These are phyloP conservation scores for Aspergillus amoenus DNA, from an alignment of 2,329 filamentous ascomycete genomes.

Conservation along the genomic window DNA sequence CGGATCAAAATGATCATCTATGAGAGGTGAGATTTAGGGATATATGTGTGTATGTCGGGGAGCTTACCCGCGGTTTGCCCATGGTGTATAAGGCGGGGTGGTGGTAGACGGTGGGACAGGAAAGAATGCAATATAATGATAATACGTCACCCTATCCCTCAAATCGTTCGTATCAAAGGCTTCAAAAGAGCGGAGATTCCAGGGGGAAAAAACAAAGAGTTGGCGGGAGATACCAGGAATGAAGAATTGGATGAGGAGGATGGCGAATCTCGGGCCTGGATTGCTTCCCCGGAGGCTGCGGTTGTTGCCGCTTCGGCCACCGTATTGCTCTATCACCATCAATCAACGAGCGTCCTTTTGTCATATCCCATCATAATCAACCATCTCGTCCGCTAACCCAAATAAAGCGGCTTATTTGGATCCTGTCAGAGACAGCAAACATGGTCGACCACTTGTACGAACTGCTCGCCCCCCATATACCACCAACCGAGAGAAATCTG, in stretches of 20 bases:
- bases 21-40: slow-evolving; percentile 14
- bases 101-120: slow-evolving; percentile 23
- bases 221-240: neutral
- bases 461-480: slow-evolving; percentile 64
- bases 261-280: neutral
- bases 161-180: neutral
- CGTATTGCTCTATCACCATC: slow-evolving; percentile 13
- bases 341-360: neutral
- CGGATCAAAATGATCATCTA: slow-evolving; percentile 79
- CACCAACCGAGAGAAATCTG: slow-evolving; percentile 33
- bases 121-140: slow-evolving; percentile 5
- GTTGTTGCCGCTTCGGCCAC: slow-evolving; percentile 31
- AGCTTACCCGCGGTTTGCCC: slow-evolving; percentile 58
- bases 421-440: slow-evolving; percentile 1
- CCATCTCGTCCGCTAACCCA: neutral
- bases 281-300: slow-evolving; percentile 23
- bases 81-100: slow-evolving; percentile 36
- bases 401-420: neutral
- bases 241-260: neutral
- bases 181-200: neutral
- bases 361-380: neutral
- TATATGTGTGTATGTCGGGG: neutral
- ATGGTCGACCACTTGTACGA: slow-evolving; percentile 77
- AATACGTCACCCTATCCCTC: neutral
- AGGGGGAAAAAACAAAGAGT: neutral